Base-by-base conservation (phyloP, 768 basidiomycete species). In the Trametes punicea region DNA sequence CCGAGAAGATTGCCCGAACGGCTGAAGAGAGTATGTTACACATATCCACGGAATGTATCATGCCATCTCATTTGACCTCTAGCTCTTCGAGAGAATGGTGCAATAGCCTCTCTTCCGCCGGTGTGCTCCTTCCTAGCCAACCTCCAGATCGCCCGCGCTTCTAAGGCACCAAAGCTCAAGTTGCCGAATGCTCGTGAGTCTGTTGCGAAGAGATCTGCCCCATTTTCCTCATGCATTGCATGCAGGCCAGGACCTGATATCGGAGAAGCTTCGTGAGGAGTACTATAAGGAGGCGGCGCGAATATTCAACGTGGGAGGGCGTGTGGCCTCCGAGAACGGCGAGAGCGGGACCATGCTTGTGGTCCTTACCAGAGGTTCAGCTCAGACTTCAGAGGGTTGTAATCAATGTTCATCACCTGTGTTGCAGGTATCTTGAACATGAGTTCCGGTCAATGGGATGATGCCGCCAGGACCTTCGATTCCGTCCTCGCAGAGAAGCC, bases 81-180 rank as follows among this genome's bases (percentile, higher is more conserved):
- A 87, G 84, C 79, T 31, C 80, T 85, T 56, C 74, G 77, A 46
- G 70, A 75, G 8, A 81, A 79, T 61, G 78, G 75, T 16, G 73
- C 74, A 9, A 69, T 76, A 2, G 68, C 75, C 7, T 80, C 82
- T 0, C 71, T 91, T 33, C 81, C 85, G 1, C 88, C 90, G 10
- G 80, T 93, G 61, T 88, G 89, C 65, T 81, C 87, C 16, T 75
- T 98, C 41, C 78, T 94, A 11, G 94, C 93, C 3, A 94, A 93
- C 71, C 81, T 96, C 46, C 83, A 88, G 55, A 79, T 98, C 55
- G 83, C 87, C 2, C 78, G 84, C 64, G 89, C 93, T 1, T 81
- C 88, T 20, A 81, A 80, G 50, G 94, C 94, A 10, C 96, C 96
- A 0, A 97, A 95, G 66, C 65, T 87, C 2, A 76, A 88, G 21